Percentiles rank a stretch among this genome's conserved stretches.
Evolutionary conservation across 192 early-diverging fungal genomes (phyloP).

Genomic region (Polychytrium aggregatum): DNA sequence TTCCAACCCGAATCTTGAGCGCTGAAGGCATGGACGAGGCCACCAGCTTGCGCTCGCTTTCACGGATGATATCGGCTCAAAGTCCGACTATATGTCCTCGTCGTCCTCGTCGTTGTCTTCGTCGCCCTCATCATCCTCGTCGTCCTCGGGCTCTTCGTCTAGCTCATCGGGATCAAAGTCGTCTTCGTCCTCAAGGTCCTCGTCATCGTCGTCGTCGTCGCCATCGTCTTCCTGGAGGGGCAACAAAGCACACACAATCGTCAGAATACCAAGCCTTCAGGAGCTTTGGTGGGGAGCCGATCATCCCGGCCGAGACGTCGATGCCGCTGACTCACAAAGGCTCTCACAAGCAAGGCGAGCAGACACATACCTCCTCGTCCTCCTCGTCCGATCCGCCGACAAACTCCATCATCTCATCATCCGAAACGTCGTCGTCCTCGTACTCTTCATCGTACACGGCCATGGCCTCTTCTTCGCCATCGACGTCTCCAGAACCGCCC

Average conservation of each 20-base stretch:
- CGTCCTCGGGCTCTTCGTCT: slow-evolving; percentile 9
- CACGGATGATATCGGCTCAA: too few species aligned
- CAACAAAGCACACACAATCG: not conserved
- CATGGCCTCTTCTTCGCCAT: slow-evolving; percentile 15
- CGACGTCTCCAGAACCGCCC: slow-evolving; percentile 6
- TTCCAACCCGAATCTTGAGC: too few species aligned
- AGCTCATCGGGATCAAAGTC: slow-evolving; percentile 11
- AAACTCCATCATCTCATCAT: slow-evolving; percentile 7
- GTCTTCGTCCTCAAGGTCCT: slow-evolving; percentile 4
- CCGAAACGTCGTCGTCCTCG: slow-evolving; percentile 5
- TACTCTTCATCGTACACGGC: slow-evolving; percentile 24
- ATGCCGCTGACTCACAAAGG: too few species aligned
- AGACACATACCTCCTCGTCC: not conserved
- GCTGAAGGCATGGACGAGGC: too few species aligned
- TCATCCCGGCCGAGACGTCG: not conserved
- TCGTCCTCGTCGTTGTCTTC: slow-evolving; percentile 6
- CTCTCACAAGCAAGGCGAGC: not conserved
- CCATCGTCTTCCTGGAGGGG: not conserved
- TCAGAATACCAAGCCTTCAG: not conserved
- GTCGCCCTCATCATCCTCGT: slow-evolving; percentile 5
- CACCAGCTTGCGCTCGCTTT: too few species aligned
- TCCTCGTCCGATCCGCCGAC: slow-evolving; percentile 1
- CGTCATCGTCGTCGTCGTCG: slow-evolving; percentile 1
- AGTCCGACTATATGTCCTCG: not conserved
- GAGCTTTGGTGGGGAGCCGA: too few species aligned